Base-by-base conservation (phyloP, 2,329 filamentous ascomycete genomes). In the Fusarium chuoi region DNA sequence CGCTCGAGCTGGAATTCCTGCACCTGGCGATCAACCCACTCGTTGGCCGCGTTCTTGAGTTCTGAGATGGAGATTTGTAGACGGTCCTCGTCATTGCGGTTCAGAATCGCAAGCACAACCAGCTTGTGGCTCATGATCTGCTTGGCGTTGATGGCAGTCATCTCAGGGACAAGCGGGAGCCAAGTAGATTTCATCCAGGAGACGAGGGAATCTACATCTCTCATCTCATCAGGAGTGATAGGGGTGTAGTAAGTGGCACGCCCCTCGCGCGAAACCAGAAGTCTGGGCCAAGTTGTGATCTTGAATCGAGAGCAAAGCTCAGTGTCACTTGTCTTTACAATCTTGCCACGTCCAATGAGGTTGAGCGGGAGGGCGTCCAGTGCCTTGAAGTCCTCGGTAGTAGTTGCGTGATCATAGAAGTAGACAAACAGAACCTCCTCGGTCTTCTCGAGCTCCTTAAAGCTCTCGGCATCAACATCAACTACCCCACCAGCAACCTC, bases 21-120 rank as follows among this genome's bases (percentile, higher is more conserved):
- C 24, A 94, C 93, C 83, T 98, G 94, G 84, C 97, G 96, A 82
- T 98, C 96, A 89, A 98, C 98, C 95, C 96, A 99, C 82, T 98
- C 96, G 69, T 95, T 89, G 14, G 96, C 96, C 3, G 96, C 96
- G 75, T 93, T 96, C 89, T 98, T 98, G 84, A 99, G 91, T 84
- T 99, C 97, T 39, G 93, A 91, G 81, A 94, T 93, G 33, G 94
- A 93, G 64, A 88, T 87, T 57, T 90, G 85, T 81, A 98, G 98
- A 41, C 94, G 91, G 65, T 96, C 93, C 42, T 92, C 87, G 68
- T 95, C 91, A 41, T 94, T 91, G 57, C 95, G 90, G 80, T 92
- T 94, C 45, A 99, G 86, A 39, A 99, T 92, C 24, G 93, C 96
- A 22, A 99, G 89, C 3, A 98, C 96, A n/a, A 98, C 96, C 65